These are phyloP conservation scores for Auxenochlorella protothecoides DNA, from an alignment of 139 green algal genomes.

Conservation along the genomic window DNA sequence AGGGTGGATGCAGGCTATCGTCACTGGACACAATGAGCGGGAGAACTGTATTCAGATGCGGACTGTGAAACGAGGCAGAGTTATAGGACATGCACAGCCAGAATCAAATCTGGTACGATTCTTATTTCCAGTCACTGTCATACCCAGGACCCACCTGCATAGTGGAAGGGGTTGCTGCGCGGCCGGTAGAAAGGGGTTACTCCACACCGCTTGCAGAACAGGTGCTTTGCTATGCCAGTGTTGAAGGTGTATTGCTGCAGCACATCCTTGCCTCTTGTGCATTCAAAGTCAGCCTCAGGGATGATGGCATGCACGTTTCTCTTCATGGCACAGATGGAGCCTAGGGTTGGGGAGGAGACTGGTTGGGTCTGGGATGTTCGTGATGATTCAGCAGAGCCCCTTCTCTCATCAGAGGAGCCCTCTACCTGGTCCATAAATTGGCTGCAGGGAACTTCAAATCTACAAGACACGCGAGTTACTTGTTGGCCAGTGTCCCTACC, in stretches of 20 bases:
- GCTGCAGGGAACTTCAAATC: no score
- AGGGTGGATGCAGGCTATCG: background rate
- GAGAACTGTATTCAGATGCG: no score
- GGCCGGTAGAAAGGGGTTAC: background rate
- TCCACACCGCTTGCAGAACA: background rate
- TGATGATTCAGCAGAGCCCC: no score
- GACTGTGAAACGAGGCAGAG: no score
- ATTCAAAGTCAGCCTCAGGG: background rate
- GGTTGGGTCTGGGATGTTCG: no score
- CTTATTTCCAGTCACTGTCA: no score
- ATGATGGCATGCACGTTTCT: background rate
- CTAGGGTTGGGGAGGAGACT: no score
- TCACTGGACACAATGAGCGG: background rate
- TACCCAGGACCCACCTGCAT: background rate
- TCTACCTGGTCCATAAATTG: no score
- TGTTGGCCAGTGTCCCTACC: background rate
- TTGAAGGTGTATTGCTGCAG: background rate
- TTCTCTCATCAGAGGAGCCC: no score
- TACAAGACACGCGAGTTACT: background rate
- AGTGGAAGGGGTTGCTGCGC: background rate
- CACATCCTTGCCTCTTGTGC: background rate
- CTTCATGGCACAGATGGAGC: background rate
- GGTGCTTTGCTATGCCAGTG: background rate
- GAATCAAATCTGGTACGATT: no score
- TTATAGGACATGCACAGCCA: no score